phyloP scores from a whole-genome alignment of 2,329 filamentous ascomycete genomes.

The Mariannaea sp. region DNA sequence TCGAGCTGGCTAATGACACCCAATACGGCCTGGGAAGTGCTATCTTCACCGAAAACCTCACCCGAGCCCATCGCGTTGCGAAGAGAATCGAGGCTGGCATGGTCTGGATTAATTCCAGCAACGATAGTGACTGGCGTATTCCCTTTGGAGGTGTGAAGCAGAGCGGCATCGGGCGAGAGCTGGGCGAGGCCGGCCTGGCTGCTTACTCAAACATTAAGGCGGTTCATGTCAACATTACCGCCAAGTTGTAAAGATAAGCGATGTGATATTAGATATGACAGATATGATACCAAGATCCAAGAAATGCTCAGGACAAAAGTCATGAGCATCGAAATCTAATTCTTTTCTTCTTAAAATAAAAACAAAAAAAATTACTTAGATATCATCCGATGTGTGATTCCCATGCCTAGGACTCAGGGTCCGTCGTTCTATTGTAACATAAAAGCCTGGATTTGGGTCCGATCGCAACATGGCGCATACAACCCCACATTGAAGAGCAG shows the following conservation, averaged over 20 bases:
- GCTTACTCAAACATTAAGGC: conserved; percentile 53
- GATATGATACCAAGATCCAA: background rate
- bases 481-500: too few species aligned
- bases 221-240: conserved; percentile 50
- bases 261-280: conserved; percentile 2
- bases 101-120: conserved; percentile 57
- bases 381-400: too few species aligned
- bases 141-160: conserved; percentile 55
- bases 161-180: conserved; percentile 53
- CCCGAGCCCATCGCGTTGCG: conserved; percentile 52
- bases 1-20: conserved; percentile 54
- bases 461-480: too few species aligned
- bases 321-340: background rate
- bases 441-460: too few species aligned
- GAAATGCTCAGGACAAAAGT: background rate
- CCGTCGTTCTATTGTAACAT: too few species aligned
- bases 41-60: conserved; percentile 65
- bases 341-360: too few species aligned
- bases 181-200: conserved; percentile 51
- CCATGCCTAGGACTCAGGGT: too few species aligned
- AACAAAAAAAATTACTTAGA: too few species aligned
- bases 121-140: conserved; percentile 50
- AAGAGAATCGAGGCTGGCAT: conserved; percentile 65
- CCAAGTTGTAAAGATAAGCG: conserved; percentile 18
- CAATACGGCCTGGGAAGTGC: conserved; percentile 66